Evolutionary conservation across 2,329 filamentous ascomycete species (phyloP).

Genomic region (Zasmidium angulare): DNA sequence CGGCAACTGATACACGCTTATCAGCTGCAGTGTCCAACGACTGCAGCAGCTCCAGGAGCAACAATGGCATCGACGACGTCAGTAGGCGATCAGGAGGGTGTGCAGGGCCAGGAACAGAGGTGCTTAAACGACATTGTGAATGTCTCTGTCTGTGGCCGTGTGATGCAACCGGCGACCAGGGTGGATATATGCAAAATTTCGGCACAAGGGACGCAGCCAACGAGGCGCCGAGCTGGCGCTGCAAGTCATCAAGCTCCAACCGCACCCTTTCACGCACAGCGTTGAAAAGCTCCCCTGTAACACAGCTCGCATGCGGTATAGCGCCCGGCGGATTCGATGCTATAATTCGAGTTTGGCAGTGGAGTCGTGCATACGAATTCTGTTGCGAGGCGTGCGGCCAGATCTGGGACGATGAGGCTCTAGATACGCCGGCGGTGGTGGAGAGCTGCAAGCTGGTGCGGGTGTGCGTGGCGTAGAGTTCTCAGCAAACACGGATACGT

Average conservation of each 20-base stretch:
- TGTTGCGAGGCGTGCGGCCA: conserved; percentile 8
- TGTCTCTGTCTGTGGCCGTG: conserved; percentile 3
- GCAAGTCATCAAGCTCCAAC: conserved; percentile 16
- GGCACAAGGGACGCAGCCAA: conserved; percentile 5
- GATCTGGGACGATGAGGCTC: conserved; percentile 10
- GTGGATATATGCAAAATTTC: conserved; percentile 12
- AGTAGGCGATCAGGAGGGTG: background rate
- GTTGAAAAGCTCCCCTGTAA: conserved; percentile 6
- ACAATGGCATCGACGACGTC: background rate
- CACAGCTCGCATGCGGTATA: conserved; percentile 13
- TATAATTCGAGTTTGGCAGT: conserved; percentile 3
- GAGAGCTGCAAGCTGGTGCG: background rate
- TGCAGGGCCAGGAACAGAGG: background rate
- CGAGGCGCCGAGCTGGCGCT: background rate
- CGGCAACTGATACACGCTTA: conserved; percentile 1
- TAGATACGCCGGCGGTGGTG: conserved; percentile 4
- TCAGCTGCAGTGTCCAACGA: conserved; percentile 1
- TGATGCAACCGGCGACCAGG: conserved; percentile 5
- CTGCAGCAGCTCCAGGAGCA: too few relatives aligned
- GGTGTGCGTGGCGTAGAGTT: conserved; percentile 12
- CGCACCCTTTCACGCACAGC: background rate
- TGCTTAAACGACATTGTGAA: conserved; percentile 8
- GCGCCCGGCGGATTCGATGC: conserved; percentile 9
- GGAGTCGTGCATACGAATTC: background rate
- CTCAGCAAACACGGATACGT: background rate